Base-by-base conservation (phyloP, 768 basidiomycete species). In the Tremella yokohamensis region DNA sequence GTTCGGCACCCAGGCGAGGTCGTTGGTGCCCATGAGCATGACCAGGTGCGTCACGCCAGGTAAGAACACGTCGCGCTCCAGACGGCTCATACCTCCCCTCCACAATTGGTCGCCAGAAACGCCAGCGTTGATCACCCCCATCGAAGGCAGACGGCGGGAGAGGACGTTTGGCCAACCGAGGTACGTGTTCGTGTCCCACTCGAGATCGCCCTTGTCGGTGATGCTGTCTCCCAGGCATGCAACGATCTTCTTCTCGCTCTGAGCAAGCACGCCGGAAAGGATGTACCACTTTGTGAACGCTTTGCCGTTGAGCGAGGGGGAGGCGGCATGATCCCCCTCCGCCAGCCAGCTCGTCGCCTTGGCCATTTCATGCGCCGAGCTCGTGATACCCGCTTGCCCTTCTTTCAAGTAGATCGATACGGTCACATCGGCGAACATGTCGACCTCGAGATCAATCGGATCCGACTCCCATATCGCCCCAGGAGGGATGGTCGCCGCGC, bases 321-420 rank as follows among this genome's bases (percentile, higher is more conserved):
- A 34, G 11, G 29, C 29, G 7, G 42, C 8, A 4, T 45, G 42
- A 16, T 45, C 42, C 8, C 42, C 42, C 22, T 45, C n/a, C 22
- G n/a, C n/a, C 22, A 45, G 42, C 42, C 42, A 45, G 42, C n/a
- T 45, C n/a, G n/a, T 22, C n/a, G 42, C 22, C 42, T 45, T 45
- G 42, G n/a, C 42, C n/a, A 18, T 22, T 8, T 45, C n/a, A 22
- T 45, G 42, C 15, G n/a, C 42, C 4, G 42, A 18, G 42, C n/a
- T 22, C 42, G 42, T 22, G 7, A 15, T n/a, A n/a, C 42, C 42
- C n/a, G 42, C 8, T 15, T 45, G 42, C 15, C 42, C 42, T 3
- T n/a, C n/a, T 18, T n/a, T 22, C n/a, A 45, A 15, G 42, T 45
- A 45, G 4, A 45, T 45, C 22, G 42, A 45, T 45, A 45, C 42